Percentiles rank a stretch among this genome's conserved stretches.
phyloP scores from a whole-genome alignment of 371 early-diverging fungal genomes.

The Actinomortierella wolfii region DNA sequence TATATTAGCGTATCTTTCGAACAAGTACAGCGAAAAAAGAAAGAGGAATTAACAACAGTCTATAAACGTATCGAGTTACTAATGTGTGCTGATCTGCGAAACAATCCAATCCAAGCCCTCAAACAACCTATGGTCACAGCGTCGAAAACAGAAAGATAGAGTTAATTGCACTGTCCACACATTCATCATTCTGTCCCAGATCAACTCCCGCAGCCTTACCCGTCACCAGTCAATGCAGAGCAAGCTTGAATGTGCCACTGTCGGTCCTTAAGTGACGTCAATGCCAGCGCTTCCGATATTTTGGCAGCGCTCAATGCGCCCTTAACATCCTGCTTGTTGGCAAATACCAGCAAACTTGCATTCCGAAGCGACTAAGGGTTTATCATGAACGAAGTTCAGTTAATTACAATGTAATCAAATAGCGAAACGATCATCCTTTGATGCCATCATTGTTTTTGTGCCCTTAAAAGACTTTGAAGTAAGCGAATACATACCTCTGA shows the following conservation, averaged over 20 bases:
- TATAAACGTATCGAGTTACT: neutral
- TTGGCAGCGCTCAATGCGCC: conserved; percentile 69
- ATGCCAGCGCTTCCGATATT: conserved; percentile 68
- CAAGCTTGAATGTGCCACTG: conserved; percentile 83
- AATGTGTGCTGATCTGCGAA: conserved; percentile 49
- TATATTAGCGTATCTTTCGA: too few relatives aligned
- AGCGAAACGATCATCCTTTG: neutral
- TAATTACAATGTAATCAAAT: neutral
- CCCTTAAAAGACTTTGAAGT: neutral
- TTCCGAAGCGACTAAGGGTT: conserved; percentile 57
- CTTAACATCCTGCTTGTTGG: conserved; percentile 77
- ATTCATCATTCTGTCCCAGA: conserved; percentile 1
- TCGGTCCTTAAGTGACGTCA: conserved; percentile 68
- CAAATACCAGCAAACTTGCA: conserved; percentile 69
- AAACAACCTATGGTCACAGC: conserved; percentile 65
- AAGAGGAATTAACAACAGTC: too few relatives aligned
- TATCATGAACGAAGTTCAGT: neutral
- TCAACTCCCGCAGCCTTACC: conserved; percentile 57
- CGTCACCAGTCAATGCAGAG: conserved; percentile 76
- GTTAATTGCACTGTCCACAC: neutral
- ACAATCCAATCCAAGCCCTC: conserved; percentile 81
- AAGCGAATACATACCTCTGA: conserved; percentile 55
- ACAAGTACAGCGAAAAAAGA: too few relatives aligned
- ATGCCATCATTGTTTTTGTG: neutral
- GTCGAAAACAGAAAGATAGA: neutral